Evolutionary conservation across 208 protist species (phyloP), one percentile per base, ranked within the genome.

Genomic region (Angomonas ambiguus): DNA sequence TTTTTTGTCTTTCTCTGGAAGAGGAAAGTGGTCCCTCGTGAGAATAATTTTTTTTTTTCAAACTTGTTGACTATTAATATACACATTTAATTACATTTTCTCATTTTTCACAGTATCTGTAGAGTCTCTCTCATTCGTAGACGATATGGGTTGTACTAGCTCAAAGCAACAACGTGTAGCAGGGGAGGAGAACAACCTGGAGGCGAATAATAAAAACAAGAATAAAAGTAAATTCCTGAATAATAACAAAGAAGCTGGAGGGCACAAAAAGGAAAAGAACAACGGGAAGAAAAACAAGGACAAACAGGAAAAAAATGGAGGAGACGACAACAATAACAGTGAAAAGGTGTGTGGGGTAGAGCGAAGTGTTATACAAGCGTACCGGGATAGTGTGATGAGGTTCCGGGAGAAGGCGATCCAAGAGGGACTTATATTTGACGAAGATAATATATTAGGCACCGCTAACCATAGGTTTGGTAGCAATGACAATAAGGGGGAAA

Each of bases 101-200:
- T 60, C 72, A 18, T 78, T 70, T 74, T n/a, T n/a, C n/a, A n/a
- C n/a, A n/a, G n/a, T n/a, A n/a, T n/a, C n/a, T n/a, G n/a, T n/a
- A n/a, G n/a, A n/a, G 18, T 63, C 11, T 67, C 33, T 66, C 62
- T 53, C 35, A 51, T 62, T 67, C 8, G 45, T 25, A 38, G n/a
- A n/a, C n/a, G n/a, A n/a, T n/a, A 77, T 77, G 72, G 72, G 72
- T 24, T 77, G 72, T 33, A 69, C 56, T 1, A 53, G 63, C 24
- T 77, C 67, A 24, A 77, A 77, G 51, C 34, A 30, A n/a, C 24
- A 58, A 28, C 11, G 64, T 30, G 35, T 64, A 35, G 16, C 34
- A 58, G 60, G 33, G n/a, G 66, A 6, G 32, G 34, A 2, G 22
- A 22, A 8, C 51, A 48, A 34, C 35, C 18, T 20, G 8, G 18